These are phyloP conservation scores for Iris pallida DNA, from an alignment of 116 monocot species.

Conservation along the genomic window DNA sequence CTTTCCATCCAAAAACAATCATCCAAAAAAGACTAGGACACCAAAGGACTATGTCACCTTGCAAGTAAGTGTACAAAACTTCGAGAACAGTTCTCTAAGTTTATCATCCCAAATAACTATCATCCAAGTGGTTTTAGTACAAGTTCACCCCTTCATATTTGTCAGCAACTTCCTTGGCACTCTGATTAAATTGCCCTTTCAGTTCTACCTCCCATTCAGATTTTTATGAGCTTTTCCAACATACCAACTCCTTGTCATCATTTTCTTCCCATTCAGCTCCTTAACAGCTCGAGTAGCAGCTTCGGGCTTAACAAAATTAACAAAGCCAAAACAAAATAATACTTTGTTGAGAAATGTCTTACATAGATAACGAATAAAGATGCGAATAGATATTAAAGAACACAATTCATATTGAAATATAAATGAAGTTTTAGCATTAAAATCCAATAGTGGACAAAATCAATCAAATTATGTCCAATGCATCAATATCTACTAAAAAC, in stretches of 20 bases:
- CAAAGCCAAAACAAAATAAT: conserved; percentile 99
- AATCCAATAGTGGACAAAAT: too few relatives aligned
- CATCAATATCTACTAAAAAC: too few relatives aligned
- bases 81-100: conserved; percentile 69
- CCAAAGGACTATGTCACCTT: conserved; percentile 66
- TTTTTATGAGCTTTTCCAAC: conserved; percentile 98
- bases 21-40: neutral
- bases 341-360: too few relatives aligned
- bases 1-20: too few relatives aligned
- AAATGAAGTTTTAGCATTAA: too few relatives aligned
- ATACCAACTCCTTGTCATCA: conserved; percentile 96
- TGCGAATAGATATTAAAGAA: too few relatives aligned
- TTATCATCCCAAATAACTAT: conserved; percentile 72
- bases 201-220: conserved; percentile 82
- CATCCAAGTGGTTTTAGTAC: conserved; percentile 90
- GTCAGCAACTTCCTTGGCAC: conserved; percentile 45
- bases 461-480: too few relatives aligned
- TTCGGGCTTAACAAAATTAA: conserved; percentile 86
- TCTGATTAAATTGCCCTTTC: conserved; percentile 71
- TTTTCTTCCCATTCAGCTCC: conserved; percentile 79
- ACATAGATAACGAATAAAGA: too few relatives aligned
- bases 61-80: conserved; percentile 72
- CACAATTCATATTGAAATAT: too few relatives aligned
- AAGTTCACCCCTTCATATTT: conserved; percentile 68
- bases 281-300: conserved; percentile 77